Conservation (phyloP, 2,329 filamentous ascomycete species). For the Xylogone sp. region DNA sequence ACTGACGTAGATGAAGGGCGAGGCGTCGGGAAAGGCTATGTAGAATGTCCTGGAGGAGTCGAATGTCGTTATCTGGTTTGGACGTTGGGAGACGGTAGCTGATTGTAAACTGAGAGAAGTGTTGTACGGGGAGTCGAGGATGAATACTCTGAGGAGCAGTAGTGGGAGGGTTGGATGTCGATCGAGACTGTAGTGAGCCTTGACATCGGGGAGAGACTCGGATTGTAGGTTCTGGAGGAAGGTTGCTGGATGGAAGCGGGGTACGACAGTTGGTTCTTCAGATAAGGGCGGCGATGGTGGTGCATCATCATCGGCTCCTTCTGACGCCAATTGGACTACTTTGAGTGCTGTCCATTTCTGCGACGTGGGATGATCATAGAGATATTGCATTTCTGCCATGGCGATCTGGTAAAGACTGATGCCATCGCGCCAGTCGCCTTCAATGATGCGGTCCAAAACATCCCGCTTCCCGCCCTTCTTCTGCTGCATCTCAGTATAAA, state of each 20-base stretch:
- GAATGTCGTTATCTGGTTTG: slow-evolving; percentile 31
- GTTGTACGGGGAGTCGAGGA: slow-evolving; percentile 78
- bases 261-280: slow-evolving; percentile 47
- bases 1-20: slow-evolving; percentile 69
- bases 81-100: slow-evolving; percentile 27
- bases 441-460: slow-evolving; percentile 58
- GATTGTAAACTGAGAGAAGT: slow-evolving; percentile 45
- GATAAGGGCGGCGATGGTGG: slow-evolving; percentile 26
- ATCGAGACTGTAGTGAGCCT: slow-evolving; percentile 78
- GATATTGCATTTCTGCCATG: slow-evolving; percentile 64
- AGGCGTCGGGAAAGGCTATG: slow-evolving; percentile 76
- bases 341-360: slow-evolving; percentile 63
- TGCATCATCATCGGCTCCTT: slow-evolving; percentile 34
- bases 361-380: slow-evolving; percentile 61
- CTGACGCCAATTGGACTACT: slow-evolving; percentile 45
- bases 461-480: slow-evolving; percentile 60
- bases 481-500: slow-evolving; percentile 58
- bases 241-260: slow-evolving; percentile 74
- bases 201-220: slow-evolving; percentile 73
- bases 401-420: slow-evolving; percentile 63
- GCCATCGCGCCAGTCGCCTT: slow-evolving; percentile 66
- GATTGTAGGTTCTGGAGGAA: slow-evolving; percentile 74
- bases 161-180: slow-evolving; percentile 67
- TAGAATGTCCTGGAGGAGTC: slow-evolving; percentile 71
- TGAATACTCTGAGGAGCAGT: slow-evolving; percentile 72